Evolutionary conservation across 768 basidiomycete genomes (phyloP).

Genomic region (Gloeopeniophorella convolvens): DNA sequence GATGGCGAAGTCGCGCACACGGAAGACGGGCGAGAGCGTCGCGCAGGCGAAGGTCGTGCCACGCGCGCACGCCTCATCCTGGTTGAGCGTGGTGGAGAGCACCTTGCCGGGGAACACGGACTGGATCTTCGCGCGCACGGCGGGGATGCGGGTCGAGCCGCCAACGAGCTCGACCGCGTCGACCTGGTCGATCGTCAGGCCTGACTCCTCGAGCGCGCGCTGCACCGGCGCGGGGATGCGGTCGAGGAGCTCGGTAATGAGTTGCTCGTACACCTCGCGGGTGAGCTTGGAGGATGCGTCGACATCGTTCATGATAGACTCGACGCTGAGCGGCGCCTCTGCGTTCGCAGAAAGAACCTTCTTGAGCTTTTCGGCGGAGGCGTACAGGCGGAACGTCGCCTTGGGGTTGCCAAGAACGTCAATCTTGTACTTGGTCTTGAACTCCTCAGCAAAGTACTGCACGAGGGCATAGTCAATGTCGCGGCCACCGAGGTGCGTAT

Average conservation of each 20-base stretch:
- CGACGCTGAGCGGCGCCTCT: slow-evolving; percentile 86
- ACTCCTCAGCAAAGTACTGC: slow-evolving; percentile 82
- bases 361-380: slow-evolving; percentile 90
- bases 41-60: slow-evolving; percentile 97
- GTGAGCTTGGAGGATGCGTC: slow-evolving; percentile 84
- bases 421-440: slow-evolving; percentile 97
- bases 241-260: slow-evolving; percentile 70
- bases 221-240: slow-evolving; percentile 72
- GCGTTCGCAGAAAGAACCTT: slow-evolving; percentile 93
- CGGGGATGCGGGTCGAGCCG: slow-evolving; percentile 88
- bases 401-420: slow-evolving; percentile 90
- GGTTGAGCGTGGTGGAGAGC: slow-evolving; percentile 92
- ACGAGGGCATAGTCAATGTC: slow-evolving; percentile 93
- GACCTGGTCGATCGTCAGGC: slow-evolving; percentile 76
- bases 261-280: slow-evolving; percentile 75
- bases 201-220: slow-evolving; percentile 73
- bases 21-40: slow-evolving; percentile 95
- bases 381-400: slow-evolving; percentile 83
- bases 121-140: slow-evolving; percentile 84
- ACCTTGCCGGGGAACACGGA: slow-evolving; percentile 73
- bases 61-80: slow-evolving; percentile 94
- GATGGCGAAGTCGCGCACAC: slow-evolving; percentile 90
- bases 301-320: slow-evolving; percentile 93
- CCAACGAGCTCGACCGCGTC: slow-evolving; percentile 91
- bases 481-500: slow-evolving; percentile 90